Evolutionary conservation across 1,139 yeast genomes (phyloP), one percentile per base, ranked within the genome.

Genomic region (Entelexis paramagnoliae): DNA sequence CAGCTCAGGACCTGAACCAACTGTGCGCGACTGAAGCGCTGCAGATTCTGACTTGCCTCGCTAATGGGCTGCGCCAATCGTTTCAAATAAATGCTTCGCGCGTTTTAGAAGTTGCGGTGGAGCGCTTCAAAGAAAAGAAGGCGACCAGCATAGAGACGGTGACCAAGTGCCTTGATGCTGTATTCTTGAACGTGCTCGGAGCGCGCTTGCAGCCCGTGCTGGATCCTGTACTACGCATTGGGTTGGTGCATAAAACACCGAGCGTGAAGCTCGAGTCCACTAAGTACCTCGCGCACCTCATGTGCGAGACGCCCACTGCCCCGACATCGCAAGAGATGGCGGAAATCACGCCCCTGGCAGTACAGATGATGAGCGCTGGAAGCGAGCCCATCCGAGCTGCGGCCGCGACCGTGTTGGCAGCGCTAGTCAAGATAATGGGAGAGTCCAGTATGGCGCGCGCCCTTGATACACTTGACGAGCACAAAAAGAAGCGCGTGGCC

Each of bases 41-140:
- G 1, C 78, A 79, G 53, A 78, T 86, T 52, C 70, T 83, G 20
- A 79, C 76, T 52, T 68, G 69, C 43, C 65, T 91, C 38, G 85
- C 87, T 0, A 75, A 73, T 40, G 96, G 95, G 0, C 71, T 89
- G 48, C 75, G 83, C 49, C 59, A 63, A 2, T 66, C 71, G 29
- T 81, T 84, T 67, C 71, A 72, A 46, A 72, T 70, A 58, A 87
- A 86, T 64, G 75, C 74, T 46, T 58, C 72, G 0, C 62, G 75
- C 1, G 68, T 87, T 16, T 24, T 51, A 8, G 69, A 71, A 0
- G 82, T 94, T 0, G 69, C 85, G 57, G 68, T 91, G 44, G 96
- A 88, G 58, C 75, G 96, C 60, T 78, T 87, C 14, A 89, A 88
- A 63, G 98, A 91, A 65, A 87, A 85, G 70, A 91, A 91, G 63